Evolutionary conservation across 495 filamentous ascomycete genomes (phyloP), one percentile per base, ranked within the genome.

Genomic region (Annulohypoxylon maeteangense): DNA sequence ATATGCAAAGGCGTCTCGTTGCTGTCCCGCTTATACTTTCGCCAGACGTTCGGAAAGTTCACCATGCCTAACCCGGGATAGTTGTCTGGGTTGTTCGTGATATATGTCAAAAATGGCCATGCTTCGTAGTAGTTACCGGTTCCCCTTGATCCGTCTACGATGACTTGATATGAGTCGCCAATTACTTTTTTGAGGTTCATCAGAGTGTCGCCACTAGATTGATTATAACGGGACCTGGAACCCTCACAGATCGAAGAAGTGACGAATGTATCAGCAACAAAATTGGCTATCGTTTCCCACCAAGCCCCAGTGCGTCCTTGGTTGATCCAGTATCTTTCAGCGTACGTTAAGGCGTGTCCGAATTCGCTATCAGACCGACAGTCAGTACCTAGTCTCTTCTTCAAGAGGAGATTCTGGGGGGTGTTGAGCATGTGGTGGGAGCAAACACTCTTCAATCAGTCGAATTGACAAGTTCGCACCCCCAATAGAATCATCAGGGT

Each of bases 261-360:
- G 60, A 82, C 70, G 65, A 81, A 84, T 1, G 76, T 80, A 56
- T 84, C 82, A 10, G 82, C 81, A 18, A 84, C 80, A 56, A 80
- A 84, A 40, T 84, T 79, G 1, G 82, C 82, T 2, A 82, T 65
- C 4, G 82, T 78, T 59, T 84, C 82, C 82, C 82, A 84, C 81
- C 81, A 83, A 0, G 82, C 82, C 1, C 82, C 82, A 0, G 82
- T 84, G 1, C 80, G 66, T 4, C 56, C 70, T 44, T 84, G 81
- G 64, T 84, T 71, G 55, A 83, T 76, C 82, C 82, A 84, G 38
- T 75, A 80, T 16, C 74, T 64, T 59, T 78, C 81, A 7, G 72
- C 69, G 48, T 83, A 84, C 0, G 79, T 81, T 40, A 84, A 70
- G 1, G 78, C 80, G 58, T 84, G 82, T 4, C 82, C 82, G 51